phyloP scores from a whole-genome alignment of 2,329 filamentous ascomycete genomes.

The Diaporthe humulicola region DNA sequence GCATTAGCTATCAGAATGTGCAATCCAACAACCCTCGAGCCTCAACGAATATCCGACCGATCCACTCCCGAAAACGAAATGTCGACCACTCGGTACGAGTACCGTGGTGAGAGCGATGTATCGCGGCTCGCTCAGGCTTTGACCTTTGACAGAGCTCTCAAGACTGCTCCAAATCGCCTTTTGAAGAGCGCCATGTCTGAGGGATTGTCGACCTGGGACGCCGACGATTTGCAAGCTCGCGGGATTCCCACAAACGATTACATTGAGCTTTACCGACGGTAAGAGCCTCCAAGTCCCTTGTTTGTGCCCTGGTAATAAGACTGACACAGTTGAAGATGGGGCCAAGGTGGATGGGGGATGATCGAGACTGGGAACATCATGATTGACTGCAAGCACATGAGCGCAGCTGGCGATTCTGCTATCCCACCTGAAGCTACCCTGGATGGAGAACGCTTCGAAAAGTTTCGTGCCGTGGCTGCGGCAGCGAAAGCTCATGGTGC shows the following conservation, averaged over 20 bases:
- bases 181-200: constrained; percentile 77
- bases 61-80: neutral
- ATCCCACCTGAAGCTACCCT: constrained; percentile 65
- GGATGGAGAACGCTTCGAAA: constrained; percentile 70
- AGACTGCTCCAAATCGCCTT: constrained; percentile 72
- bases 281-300: neutral
- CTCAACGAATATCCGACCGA: neutral
- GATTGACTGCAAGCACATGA: constrained; percentile 71
- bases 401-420: constrained; percentile 68
- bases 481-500: constrained; percentile 69
- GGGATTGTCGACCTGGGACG: constrained; percentile 71
- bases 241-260: constrained; percentile 55
- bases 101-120: neutral
- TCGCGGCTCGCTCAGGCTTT: constrained; percentile 19
- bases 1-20: neutral
- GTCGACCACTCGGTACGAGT: neutral
- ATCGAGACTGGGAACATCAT: constrained; percentile 76
- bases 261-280: constrained; percentile 67
- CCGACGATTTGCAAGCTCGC: constrained; percentile 68
- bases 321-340: constrained; percentile 57
- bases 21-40: neutral
- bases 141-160: constrained; percentile 63
- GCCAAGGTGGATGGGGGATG: constrained; percentile 66
- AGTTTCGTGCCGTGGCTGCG: constrained; percentile 67
- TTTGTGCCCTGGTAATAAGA: neutral